Conservation (phyloP, 2,329 filamentous ascomycete species). For the Bipolaris victoriae region DNA sequence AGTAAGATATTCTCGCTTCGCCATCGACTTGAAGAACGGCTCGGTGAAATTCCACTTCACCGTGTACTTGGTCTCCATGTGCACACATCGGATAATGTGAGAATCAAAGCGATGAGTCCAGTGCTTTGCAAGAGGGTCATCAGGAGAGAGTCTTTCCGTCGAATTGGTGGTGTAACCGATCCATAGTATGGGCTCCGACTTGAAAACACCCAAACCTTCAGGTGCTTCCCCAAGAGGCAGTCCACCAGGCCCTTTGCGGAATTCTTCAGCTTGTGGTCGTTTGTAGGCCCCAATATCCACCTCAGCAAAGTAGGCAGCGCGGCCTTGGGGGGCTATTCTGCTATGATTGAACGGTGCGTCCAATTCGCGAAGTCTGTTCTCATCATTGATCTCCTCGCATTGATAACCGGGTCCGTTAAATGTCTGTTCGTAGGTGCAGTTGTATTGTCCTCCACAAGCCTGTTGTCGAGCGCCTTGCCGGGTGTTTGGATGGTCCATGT, state of each 20-base stretch:
- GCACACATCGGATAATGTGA: constrained; percentile 40
- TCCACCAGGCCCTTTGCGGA: constrained; percentile 38
- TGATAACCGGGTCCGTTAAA: constrained; percentile 44
- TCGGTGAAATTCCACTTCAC: constrained; percentile 42
- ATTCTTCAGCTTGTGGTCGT: constrained; percentile 30
- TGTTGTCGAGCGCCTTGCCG: constrained; percentile 41
- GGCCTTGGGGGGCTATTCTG: constrained; percentile 37
- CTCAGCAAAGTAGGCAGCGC: constrained; percentile 37
- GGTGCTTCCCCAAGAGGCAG: constrained; percentile 31
- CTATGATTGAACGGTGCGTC: constrained; percentile 44
- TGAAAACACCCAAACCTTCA: constrained; percentile 36
- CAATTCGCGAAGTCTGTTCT: constrained; percentile 24
- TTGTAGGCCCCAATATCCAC: constrained; percentile 40
- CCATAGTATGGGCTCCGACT: constrained; percentile 45
- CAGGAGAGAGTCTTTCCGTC: constrained; percentile 21
- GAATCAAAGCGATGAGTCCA: constrained; percentile 43
- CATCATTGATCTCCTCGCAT: constrained; percentile 39
- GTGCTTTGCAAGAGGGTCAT: constrained; percentile 29
- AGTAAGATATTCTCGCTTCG: constrained; percentile 28
- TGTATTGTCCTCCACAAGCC: constrained; percentile 45
- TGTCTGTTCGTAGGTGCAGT: constrained; percentile 42
- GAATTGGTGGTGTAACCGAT: constrained; percentile 44
- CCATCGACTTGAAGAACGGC: constrained; percentile 33
- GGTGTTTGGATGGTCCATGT: constrained; percentile 34
- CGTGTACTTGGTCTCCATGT: constrained; percentile 45